Evolutionary conservation across 257 asterid genomes (phyloP).

Genomic region (Solanum chaucha): DNA sequence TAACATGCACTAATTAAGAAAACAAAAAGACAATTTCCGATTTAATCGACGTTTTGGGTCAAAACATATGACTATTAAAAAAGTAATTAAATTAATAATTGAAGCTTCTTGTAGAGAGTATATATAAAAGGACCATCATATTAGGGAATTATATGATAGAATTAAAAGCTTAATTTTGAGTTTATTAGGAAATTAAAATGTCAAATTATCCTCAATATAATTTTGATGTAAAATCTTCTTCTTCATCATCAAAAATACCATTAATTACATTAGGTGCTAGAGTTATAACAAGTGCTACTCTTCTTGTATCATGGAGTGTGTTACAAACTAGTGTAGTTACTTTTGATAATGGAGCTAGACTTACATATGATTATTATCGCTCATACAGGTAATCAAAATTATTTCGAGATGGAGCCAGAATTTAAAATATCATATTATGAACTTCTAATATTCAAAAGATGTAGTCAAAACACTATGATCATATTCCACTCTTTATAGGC

Average conservation of each 20-base stretch:
- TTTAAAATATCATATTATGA: neutral
- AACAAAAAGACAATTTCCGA: neutral
- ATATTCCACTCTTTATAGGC: rapidly evolving
- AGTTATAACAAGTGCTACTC: neutral
- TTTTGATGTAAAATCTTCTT: neutral
- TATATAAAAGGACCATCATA: neutral
- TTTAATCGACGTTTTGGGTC: neutral
- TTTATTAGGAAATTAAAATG: neutral
- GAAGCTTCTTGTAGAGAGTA: neutral
- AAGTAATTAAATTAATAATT: neutral
- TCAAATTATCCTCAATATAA: neutral
- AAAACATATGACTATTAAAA: neutral
- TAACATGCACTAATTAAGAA: neutral
- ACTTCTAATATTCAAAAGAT: neutral
- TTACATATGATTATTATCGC: neutral
- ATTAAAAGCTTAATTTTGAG: neutral
- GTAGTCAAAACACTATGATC: neutral
- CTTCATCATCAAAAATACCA: neutral
- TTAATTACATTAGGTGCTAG: neutral
- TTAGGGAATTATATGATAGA: neutral
- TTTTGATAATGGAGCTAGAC: neutral
- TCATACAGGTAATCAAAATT: neutral
- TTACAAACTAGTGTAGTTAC: neutral
- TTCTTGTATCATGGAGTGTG: neutral
- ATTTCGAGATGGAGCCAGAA: neutral